These are phyloP conservation scores for Lepidium sativum DNA, from an alignment of 345 rosid species.

Conservation along the genomic window DNA sequence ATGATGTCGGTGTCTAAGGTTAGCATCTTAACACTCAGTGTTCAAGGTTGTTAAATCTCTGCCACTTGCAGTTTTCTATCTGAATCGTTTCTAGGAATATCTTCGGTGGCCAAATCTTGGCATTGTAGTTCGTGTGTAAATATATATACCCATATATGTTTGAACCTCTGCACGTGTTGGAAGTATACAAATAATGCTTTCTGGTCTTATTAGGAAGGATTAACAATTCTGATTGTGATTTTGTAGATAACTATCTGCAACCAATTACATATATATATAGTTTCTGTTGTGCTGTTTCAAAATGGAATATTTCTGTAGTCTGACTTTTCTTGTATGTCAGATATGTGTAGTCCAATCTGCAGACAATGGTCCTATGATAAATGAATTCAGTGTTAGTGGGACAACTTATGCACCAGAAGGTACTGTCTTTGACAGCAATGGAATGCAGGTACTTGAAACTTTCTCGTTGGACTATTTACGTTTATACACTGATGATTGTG, in stretches of 20 bases:
- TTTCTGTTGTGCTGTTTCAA: not conserved
- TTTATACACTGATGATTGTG: not conserved
- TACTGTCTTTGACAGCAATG: constrained; percentile 54
- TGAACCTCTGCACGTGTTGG: not conserved
- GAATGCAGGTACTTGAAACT: constrained; percentile 48
- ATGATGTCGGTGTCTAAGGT: constrained; percentile 99
- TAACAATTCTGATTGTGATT: not conserved
- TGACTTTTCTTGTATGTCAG: constrained; percentile 34
- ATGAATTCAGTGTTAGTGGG: constrained; percentile 80
- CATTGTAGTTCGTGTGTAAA: no score
- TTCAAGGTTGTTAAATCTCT: not conserved
- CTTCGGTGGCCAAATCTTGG: constrained; percentile 4
- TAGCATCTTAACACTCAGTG: constrained; percentile 17
- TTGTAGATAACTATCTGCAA: not conserved
- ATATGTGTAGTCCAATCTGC: constrained; percentile 76
- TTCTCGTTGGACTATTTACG: not conserved
- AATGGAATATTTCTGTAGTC: not conserved
- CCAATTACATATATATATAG: not conserved
- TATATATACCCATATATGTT: constrained; percentile 3
- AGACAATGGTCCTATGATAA: constrained; percentile 50
- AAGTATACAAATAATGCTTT: not conserved
- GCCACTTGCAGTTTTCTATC: not conserved
- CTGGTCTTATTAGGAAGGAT: not conserved
- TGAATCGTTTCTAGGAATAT: not conserved
- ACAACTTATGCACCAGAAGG: constrained; percentile 99